Conservation (phyloP, 345 rosid species). For the Xanthoceras sorbifolium region DNA sequence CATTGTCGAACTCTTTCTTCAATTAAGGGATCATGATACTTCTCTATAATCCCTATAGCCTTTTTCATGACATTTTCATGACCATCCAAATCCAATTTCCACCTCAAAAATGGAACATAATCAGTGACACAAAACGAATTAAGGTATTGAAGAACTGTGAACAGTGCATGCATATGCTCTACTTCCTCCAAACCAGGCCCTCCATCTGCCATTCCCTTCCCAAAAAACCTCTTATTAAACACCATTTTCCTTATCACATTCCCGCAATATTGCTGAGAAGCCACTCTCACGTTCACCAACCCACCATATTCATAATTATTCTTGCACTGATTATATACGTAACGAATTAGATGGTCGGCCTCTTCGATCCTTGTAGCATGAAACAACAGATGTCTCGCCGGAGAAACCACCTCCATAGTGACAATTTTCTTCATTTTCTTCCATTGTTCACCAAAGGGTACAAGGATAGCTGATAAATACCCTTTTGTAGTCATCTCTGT, state of each 20-base stretch:
- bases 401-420: slow-evolving; percentile 24
- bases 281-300: too few relatives aligned
- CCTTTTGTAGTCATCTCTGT: slow-evolving; percentile 27
- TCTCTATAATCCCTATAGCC: slow-evolving; percentile 26
- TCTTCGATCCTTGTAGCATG: slow-evolving; percentile 35
- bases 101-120: background rate
- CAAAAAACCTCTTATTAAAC: too few relatives aligned
- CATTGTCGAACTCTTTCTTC: slow-evolving; percentile 50
- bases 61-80: slow-evolving; percentile 41
- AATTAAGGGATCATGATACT: slow-evolving; percentile 53
- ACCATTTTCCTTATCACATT: too few relatives aligned
- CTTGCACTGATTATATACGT: slow-evolving; percentile 33
- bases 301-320: too few relatives aligned
- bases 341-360: slow-evolving; percentile 43
- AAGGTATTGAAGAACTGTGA: too few relatives aligned
- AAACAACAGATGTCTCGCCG: slow-evolving; percentile 20
- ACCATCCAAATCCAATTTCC: slow-evolving; percentile 39
- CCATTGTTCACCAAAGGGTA: slow-evolving; percentile 48
- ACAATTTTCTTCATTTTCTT: slow-evolving; percentile 47
- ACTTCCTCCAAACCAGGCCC: too few relatives aligned
- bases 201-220: too few relatives aligned
- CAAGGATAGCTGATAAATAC: slow-evolving; percentile 29
- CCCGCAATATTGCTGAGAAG: too few relatives aligned
- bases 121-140: too few relatives aligned
- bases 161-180: too few relatives aligned